Evolutionary conservation across 1,284 basidiomycete genomes (phyloP).

Genomic region (Ustilago shanxiensis): DNA sequence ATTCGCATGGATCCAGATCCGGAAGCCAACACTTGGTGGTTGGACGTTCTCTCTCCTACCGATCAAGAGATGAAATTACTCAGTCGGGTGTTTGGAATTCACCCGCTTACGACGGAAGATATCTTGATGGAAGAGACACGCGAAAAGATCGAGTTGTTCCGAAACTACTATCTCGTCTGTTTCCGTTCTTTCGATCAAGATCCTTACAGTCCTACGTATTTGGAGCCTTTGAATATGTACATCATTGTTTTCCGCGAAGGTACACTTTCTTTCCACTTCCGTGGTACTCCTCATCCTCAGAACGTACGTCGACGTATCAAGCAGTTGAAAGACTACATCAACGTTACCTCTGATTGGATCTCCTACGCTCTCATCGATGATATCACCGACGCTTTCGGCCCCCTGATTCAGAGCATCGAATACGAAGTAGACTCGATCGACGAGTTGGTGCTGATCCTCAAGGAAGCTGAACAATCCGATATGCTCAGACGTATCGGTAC

Average conservation of each 20-base stretch:
- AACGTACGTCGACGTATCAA: conserved; percentile 98
- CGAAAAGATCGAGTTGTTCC: conserved; percentile 99
- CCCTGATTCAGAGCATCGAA: conserved; percentile 97
- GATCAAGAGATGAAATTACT: conserved; percentile 99
- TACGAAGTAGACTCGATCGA: conserved; percentile 99
- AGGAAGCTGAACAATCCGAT: conserved; percentile 84
- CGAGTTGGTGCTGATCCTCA: conserved; percentile 95
- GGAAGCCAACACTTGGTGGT: conserved; percentile 94
- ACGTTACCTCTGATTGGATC: conserved; percentile 99
- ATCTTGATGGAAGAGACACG: conserved; percentile 99
- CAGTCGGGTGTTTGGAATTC: conserved; percentile 84
- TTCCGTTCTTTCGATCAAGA: conserved; percentile 99
- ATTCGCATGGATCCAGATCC: conserved; percentile 68
- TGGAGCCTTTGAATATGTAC: conserved; percentile 99
- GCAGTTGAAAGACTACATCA: conserved; percentile 99
- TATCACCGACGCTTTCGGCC: conserved; percentile 99
- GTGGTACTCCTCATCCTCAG: conserved; percentile 95
- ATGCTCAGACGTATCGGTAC: conserved; percentile 91
- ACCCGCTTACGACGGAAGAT: conserved; percentile 98
- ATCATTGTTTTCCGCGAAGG: conserved; percentile 99
- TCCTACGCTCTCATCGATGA: conserved; percentile 99
- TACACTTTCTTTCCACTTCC: conserved; percentile 97
- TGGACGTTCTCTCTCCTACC: conserved; percentile 92
- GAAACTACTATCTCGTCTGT: conserved; percentile 99
- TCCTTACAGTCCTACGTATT: conserved; percentile 94